These are phyloP conservation scores for Aphanomyces invadans DNA, from an alignment of 352 stramenopile genomes.

Conservation along the genomic window DNA sequence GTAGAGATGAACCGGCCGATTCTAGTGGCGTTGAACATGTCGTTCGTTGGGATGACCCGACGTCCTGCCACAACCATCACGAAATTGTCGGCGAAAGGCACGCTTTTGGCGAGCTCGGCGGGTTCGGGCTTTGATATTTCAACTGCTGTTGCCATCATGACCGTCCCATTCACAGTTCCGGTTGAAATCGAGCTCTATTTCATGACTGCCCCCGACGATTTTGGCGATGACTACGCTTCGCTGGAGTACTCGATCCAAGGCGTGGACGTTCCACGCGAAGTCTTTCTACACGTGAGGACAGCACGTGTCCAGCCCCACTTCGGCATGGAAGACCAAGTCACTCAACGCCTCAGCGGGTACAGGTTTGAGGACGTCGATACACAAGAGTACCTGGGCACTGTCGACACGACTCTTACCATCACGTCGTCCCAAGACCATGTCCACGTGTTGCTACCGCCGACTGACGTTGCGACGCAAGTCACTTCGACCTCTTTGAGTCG, in stretches of 20 bases:
- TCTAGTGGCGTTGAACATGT: neutral
- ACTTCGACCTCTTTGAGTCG: neutral
- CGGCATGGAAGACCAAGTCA: neutral
- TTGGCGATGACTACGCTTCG: neutral
- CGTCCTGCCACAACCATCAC: neutral
- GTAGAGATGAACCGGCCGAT: neutral
- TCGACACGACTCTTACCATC: slow-evolving; percentile 1
- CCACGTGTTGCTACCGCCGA: neutral
- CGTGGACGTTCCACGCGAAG: neutral
- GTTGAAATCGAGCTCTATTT: neutral
- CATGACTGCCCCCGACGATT: neutral
- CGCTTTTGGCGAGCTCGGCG: neutral
- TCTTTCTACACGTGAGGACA: neutral
- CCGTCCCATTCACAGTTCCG: neutral
- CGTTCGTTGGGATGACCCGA: neutral
- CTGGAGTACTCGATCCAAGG: neutral
- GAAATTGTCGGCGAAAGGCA: neutral
- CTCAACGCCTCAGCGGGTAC: slow-evolving; percentile 1
- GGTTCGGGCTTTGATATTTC: neutral
- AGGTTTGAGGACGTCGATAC: slow-evolving; percentile 22
- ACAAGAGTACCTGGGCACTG: slow-evolving; percentile 8
- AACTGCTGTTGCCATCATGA: neutral
- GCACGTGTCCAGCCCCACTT: neutral
- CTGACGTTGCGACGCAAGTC: neutral
- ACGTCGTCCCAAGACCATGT: slow-evolving; percentile 3